Evolutionary conservation across 306 rosid species (phyloP), one percentile per base, ranked within the genome.

Genomic region (Glycine soja): DNA sequence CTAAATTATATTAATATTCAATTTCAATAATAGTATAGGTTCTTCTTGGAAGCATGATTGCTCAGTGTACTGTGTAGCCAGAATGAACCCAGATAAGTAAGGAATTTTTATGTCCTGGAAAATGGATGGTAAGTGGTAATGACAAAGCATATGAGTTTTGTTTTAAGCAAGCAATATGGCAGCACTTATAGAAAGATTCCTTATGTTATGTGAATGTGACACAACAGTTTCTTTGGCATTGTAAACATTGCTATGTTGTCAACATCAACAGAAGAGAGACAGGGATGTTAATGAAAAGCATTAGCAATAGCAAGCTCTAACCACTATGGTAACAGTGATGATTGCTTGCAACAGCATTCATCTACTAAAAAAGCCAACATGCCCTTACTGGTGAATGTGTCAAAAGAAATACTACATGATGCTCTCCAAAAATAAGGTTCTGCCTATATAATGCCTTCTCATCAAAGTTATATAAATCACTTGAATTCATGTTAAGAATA

Each of bases 241-340:
- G 63, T 10, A 50, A 79, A 52, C 36, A 61, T 64, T 51, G 43
- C 48, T 56, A 1, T 12, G n/a, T 40, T 57, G 70, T 43, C 61
- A 81, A 16, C 54, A 40, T 56, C 62, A 58, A 72, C 59, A 18
- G 76, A 51, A 68, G 36, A 70, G 79, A 76, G 65, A 15, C 61
- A 43, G 48, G n/a, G 18, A 67, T 59, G 62, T 34, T 64, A 43
- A 66, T 42, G 52, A 42, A 42, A 42, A 66, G 51, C 50, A 66
- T 43, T 40, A 40, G 72, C 51, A 40, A n/a, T 40, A 40, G 72
- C 51, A 40, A n/a, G 72, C 51, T 66, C 50, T 40, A 51, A 40
- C 51, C 72, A 66, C 51, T 40, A 40, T 40, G 72, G 72, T 3
- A 42, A 42, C 52, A 66, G 51, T 42, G 4, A 66, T 40, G 72